Conservation (phyloP, 495 filamentous ascomycete genomes). For the Penicillium soppii region DNA sequence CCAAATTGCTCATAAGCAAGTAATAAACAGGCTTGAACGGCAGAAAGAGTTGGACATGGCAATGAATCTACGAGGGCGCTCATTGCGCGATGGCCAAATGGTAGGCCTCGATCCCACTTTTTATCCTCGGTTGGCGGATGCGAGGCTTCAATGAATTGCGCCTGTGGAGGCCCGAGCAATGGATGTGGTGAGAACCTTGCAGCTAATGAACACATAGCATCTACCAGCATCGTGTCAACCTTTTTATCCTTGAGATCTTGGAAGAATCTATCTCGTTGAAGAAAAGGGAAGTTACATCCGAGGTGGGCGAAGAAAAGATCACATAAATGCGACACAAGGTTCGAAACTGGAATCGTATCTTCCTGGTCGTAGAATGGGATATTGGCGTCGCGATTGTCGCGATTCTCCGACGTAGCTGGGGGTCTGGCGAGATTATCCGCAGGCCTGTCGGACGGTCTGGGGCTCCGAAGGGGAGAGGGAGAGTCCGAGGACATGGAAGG, state of each 20-base stretch:
- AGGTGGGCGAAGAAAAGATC: slow-evolving; percentile 76
- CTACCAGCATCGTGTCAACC: slow-evolving; percentile 82
- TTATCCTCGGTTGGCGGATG: slow-evolving; percentile 34
- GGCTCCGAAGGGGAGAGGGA: slow-evolving; percentile 36
- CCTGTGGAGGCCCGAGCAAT: slow-evolving; percentile 54
- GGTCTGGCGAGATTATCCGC: slow-evolving; percentile 23
- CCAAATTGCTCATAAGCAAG: slow-evolving; percentile 87
- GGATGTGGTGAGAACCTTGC: slow-evolving; percentile 77
- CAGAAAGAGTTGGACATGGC: slow-evolving; percentile 73
- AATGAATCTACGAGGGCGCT: slow-evolving; percentile 71
- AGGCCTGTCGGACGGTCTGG: slow-evolving; percentile 28
- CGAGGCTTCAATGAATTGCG: slow-evolving; percentile 49
- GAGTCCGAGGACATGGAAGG: slow-evolving; percentile 49
- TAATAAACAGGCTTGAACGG: slow-evolving; percentile 75
- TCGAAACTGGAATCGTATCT: slow-evolving; percentile 63
- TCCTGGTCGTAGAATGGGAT: slow-evolving; percentile 78
- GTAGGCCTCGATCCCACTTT: slow-evolving; percentile 57
- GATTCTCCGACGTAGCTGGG: slow-evolving; percentile 34
- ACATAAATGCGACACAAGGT: slow-evolving; percentile 69
- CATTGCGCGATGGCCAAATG: slow-evolving; percentile 77
- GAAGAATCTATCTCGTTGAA: slow-evolving; percentile 67
- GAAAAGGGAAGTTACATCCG: slow-evolving; percentile 80
- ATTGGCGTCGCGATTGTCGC: slow-evolving; percentile 54
- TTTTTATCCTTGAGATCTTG: slow-evolving; percentile 71
- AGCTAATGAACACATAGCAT: slow-evolving; percentile 76